Evolutionary conservation across 2,329 filamentous ascomycete genomes (phyloP).

Genomic region (Stagonosporopsis rhizophila): DNA sequence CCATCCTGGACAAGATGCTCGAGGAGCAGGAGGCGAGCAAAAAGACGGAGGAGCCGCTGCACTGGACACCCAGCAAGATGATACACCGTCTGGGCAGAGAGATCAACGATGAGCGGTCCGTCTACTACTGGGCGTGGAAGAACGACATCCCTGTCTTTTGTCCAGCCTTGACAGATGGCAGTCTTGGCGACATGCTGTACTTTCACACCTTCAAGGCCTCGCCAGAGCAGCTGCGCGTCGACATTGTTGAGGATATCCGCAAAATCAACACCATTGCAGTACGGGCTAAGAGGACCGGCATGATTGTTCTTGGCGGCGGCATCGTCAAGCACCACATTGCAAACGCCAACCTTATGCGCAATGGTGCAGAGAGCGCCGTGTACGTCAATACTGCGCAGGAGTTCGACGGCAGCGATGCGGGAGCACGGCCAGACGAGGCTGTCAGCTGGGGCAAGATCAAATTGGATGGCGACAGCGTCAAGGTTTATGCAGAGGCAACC

Average conservation of each 20-base stretch:
- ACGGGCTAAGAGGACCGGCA: constrained; percentile 84
- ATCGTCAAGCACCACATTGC: constrained; percentile 99
- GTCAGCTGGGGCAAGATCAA: constrained; percentile 99
- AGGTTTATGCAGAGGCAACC: constrained; percentile 75
- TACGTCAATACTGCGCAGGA: constrained; percentile 98
- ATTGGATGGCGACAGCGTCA: constrained; percentile 83
- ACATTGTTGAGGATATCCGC: constrained; percentile 93
- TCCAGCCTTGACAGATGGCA: constrained; percentile 93
- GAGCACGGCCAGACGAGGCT: constrained; percentile 92
- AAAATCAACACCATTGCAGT: constrained; percentile 92
- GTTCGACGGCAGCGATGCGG: constrained; percentile 96
- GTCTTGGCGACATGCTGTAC: constrained; percentile 96
- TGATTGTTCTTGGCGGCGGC: constrained; percentile 94
- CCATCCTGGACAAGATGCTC: constrained; percentile 92
- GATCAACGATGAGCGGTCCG: constrained; percentile 89
- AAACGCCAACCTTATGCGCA: constrained; percentile 96
- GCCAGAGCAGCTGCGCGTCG: constrained; percentile 80
- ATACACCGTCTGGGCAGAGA: constrained; percentile 90
- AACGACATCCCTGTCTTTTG: constrained; percentile 98
- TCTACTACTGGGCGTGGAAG: constrained; percentile 97
- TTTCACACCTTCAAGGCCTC: constrained; percentile 96
- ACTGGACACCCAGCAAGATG: constrained; percentile 95
- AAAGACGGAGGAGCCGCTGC: constrained; percentile 68
- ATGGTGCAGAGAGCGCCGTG: constrained; percentile 94
- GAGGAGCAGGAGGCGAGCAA: constrained; percentile 87